Percentiles rank a stretch among this genome's conserved stretches.
phyloP scores from a whole-genome alignment of 352 stramenopile genomes.

The Stramenopiles sp. region DNA sequence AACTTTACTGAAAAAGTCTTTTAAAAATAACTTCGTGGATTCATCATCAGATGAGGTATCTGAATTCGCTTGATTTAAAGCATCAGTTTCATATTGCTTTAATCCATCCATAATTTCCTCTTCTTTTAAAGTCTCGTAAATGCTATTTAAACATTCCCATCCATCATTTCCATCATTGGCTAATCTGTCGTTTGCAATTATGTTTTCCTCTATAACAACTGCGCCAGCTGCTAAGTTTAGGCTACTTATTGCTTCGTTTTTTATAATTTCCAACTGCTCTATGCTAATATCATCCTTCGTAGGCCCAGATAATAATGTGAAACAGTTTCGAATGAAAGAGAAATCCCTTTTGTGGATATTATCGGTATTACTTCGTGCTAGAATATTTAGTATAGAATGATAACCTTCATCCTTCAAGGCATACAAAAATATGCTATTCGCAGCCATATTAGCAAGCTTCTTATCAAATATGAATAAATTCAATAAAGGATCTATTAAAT shows the following conservation, averaged over 20 bases:
- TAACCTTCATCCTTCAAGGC: background rate
- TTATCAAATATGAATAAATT: slow-evolving; percentile 21
- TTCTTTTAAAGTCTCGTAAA: slow-evolving; percentile 3
- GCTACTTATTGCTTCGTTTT: background rate
- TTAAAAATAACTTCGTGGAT: background rate
- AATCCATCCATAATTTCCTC: slow-evolving; percentile 2
- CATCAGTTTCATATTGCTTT: background rate
- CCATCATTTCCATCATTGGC: background rate
- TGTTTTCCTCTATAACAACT: background rate
- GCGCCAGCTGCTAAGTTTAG: background rate
- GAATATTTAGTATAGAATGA: background rate
- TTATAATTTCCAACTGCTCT: background rate
- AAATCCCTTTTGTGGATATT: background rate
- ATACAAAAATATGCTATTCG: slow-evolving; percentile 18
- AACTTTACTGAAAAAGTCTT: background rate
- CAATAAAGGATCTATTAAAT: slow-evolving; percentile 24
- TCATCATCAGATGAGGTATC: background rate
- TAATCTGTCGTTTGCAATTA: no score
- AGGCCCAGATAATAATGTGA: background rate
- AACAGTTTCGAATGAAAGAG: background rate
- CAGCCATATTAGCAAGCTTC: slow-evolving; percentile 13
- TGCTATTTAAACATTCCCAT: background rate
- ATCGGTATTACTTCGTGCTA: background rate
- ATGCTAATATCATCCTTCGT: background rate
- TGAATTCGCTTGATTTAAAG: background rate